Evolutionary conservation across 177 flowering plant genomes (phyloP).

Genomic region (Vitis hybrid): DNA sequence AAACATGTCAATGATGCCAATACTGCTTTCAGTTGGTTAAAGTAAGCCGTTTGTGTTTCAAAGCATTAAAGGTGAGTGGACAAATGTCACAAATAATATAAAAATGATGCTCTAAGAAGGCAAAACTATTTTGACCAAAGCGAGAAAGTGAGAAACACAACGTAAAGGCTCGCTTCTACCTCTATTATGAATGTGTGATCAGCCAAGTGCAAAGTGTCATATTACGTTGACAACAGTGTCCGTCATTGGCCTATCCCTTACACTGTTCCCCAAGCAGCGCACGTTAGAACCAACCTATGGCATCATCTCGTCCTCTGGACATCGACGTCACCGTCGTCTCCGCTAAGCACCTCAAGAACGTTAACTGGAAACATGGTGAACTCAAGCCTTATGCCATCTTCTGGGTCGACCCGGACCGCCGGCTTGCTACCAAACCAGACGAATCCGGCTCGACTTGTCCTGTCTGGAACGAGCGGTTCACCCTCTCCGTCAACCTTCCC

Average conservation of each 20-base stretch:
- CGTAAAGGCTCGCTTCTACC: too few species aligned
- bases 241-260: neutral
- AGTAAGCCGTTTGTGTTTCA: too few species aligned
- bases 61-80: too few species aligned
- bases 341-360: slow-evolving; percentile 86
- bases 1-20: too few species aligned
- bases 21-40: too few species aligned
- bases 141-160: too few species aligned
- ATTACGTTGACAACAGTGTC: too few species aligned
- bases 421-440: slow-evolving; percentile 64
- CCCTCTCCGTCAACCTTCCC: slow-evolving; percentile 44
- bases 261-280: slow-evolving; percentile 4
- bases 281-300: slow-evolving; percentile 19
- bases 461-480: slow-evolving; percentile 80
- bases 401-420: slow-evolving; percentile 74
- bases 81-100: too few species aligned
- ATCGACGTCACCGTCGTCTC: slow-evolving; percentile 75
- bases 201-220: too few species aligned
- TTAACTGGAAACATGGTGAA: slow-evolving; percentile 77
- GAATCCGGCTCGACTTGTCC: slow-evolving; percentile 65
- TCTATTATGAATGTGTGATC: too few species aligned
- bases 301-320: slow-evolving; percentile 36
- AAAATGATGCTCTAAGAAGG: too few species aligned
- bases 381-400: slow-evolving; percentile 72
- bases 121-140: too few species aligned